Evolutionary conservation across 495 filamentous ascomycete genomes (phyloP).

Genomic region (Xylaria cubensis): DNA sequence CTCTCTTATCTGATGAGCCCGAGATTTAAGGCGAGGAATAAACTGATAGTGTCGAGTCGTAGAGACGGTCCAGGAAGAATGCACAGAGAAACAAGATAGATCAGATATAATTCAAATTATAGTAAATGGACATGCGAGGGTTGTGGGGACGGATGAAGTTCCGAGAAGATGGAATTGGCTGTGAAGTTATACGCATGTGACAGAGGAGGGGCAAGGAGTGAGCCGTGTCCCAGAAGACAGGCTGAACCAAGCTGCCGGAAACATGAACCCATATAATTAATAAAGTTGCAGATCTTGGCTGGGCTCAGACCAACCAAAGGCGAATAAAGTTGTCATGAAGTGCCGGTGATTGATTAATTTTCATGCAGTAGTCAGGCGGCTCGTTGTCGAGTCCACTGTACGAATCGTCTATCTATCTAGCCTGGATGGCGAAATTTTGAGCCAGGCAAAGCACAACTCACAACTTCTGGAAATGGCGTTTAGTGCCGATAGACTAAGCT

Average conservation of each 20-base stretch:
- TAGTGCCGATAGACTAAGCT: slow-evolving; percentile 5
- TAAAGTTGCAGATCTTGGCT: slow-evolving; percentile 4
- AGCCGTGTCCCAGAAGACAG: not conserved
- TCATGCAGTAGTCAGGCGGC: slow-evolving; percentile 12
- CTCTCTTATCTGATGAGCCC: not conserved
- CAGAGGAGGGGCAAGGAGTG: not conserved
- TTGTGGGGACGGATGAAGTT: not conserved
- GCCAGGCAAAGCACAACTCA: not conserved
- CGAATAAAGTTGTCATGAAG: not conserved
- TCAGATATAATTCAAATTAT: not conserved
- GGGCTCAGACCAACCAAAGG: not conserved
- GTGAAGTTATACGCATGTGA: slow-evolving; percentile 13
- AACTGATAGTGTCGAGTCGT: not conserved
- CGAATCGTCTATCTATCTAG: not conserved
- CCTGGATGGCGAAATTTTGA: not conserved
- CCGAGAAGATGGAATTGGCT: not conserved
- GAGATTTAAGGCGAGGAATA: not conserved
- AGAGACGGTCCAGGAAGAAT: not conserved
- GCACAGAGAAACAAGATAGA: not conserved
- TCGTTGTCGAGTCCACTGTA: slow-evolving; percentile 3
- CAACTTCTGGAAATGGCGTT: slow-evolving; percentile 1
- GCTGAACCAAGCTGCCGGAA: slow-evolving; percentile 14
- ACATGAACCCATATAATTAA: slow-evolving; percentile 18
- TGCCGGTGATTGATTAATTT: slow-evolving; percentile 1
- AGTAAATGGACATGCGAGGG: not conserved